A percentile compares a stretch with the other conserved stretches of the same genome.
phyloP scores from a whole-genome alignment of 2,329 filamentous ascomycete species.

The Penicillium sp. region DNA sequence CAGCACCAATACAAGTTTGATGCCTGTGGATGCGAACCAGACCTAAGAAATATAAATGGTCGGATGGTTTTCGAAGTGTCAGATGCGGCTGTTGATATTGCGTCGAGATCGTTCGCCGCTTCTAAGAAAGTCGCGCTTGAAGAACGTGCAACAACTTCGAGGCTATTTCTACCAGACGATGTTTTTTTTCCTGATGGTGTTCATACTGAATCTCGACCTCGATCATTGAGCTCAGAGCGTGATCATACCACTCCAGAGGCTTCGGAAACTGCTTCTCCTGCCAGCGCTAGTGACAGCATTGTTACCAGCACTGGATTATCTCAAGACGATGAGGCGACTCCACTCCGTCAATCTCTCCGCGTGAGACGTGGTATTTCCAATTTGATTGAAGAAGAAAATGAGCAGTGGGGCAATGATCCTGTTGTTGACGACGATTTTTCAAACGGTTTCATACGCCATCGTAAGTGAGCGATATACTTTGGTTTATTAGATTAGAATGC shows the following conservation, averaged over 20 bases:
- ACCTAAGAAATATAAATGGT: constrained; percentile 16
- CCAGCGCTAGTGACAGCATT: not conserved
- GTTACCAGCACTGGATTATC: not conserved
- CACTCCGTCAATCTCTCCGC: not conserved
- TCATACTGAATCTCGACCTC: not conserved
- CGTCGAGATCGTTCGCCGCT: constrained; percentile 29
- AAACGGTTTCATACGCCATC: constrained; percentile 13
- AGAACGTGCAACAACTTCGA: not conserved
- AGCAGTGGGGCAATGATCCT: constrained; percentile 6
- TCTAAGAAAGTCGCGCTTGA: not conserved
- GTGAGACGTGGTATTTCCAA: constrained; percentile 3
- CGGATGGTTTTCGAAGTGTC: constrained; percentile 34
- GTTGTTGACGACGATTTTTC: constrained; percentile 10
- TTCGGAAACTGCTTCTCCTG: not conserved
- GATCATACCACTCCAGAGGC: not conserved
- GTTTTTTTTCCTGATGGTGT: constrained; percentile 32
- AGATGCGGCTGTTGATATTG: constrained; percentile 25
- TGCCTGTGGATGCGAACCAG: constrained; percentile 42
- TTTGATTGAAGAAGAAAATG: constrained; percentile 20
- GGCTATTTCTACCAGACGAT: constrained; percentile 19
- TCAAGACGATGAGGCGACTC: not conserved
- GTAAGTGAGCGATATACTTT: constrained; percentile 8
- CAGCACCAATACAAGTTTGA: constrained; percentile 35
- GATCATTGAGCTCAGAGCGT: not conserved
- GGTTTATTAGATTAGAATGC: not conserved